Conservation (phyloP, 1,284 basidiomycete species). For the Trametes polyzona region DNA sequence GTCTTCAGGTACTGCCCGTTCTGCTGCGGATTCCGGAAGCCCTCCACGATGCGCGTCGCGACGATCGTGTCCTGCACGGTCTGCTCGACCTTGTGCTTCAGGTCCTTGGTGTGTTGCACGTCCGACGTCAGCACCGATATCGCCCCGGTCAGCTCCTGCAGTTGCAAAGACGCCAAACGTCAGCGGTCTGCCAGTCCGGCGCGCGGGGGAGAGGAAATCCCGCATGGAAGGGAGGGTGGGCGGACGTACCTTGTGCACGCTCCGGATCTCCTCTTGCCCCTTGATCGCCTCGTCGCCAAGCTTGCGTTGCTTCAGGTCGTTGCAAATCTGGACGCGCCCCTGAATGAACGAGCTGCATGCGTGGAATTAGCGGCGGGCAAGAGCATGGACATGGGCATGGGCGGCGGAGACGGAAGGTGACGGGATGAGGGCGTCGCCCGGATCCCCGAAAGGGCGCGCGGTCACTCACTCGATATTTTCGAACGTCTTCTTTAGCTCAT, state of each 20-base stretch:
- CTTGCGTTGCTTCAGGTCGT: constrained; percentile 75
- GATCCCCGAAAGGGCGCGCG: too few species aligned
- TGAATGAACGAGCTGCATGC: constrained; percentile 71
- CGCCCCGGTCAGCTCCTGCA: constrained; percentile 63
- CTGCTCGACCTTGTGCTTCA: constrained; percentile 74
- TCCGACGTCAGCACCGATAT: constrained; percentile 71
- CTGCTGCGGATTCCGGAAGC: constrained; percentile 72
- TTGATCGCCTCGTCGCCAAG: constrained; percentile 75
- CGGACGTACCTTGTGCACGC: constrained; percentile 61
- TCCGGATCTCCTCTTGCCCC: constrained; percentile 67
- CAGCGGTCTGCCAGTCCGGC: too few species aligned
- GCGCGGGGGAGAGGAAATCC: too few species aligned
- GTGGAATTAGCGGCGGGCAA: too few species aligned
- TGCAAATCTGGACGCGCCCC: constrained; percentile 75
- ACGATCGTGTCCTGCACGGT: constrained; percentile 77
- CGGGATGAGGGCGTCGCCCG: too few species aligned
- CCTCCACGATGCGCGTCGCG: constrained; percentile 74
- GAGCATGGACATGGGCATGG: not conserved
- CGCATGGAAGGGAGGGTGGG: not conserved
- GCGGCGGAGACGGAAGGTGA: not conserved
- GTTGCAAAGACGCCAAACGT: not conserved
- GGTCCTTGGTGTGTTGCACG: constrained; percentile 63
- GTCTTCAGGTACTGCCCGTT: constrained; percentile 70
- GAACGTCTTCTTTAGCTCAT: constrained; percentile 63
- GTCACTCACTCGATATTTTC: constrained; percentile 80